phyloP scores from a whole-genome alignment of 2,329 filamentous ascomycete genomes.

The Botrytis elliptica region DNA sequence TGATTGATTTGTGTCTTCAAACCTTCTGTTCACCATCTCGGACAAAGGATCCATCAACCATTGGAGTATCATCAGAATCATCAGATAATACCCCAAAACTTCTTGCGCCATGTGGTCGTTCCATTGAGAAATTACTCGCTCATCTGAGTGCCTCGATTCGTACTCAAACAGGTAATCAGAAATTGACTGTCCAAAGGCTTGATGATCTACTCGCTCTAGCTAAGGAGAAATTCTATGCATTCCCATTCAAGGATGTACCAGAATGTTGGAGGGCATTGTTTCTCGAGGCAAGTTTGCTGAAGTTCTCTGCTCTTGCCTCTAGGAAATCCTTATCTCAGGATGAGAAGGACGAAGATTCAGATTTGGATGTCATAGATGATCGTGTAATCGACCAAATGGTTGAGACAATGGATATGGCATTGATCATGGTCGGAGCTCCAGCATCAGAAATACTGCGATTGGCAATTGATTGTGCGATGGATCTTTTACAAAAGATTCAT shows the following conservation, averaged over 20 bases:
- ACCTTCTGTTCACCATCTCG: background rate
- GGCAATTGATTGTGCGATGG: slow-evolving; percentile 57
- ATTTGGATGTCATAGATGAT: background rate
- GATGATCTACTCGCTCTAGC: slow-evolving; percentile 58
- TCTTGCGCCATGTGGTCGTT: slow-evolving; percentile 24
- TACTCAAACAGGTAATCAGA: slow-evolving; percentile 16
- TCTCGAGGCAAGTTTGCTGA: slow-evolving; percentile 66
- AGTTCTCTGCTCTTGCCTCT: slow-evolving; percentile 47
- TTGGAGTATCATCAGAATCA: background rate
- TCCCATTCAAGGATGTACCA: slow-evolving; percentile 65
- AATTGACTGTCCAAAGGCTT: slow-evolving; percentile 42
- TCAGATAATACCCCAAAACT: background rate
- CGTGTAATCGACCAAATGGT: slow-evolving; percentile 35
- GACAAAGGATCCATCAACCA: background rate
- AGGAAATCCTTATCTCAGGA: slow-evolving; percentile 24
- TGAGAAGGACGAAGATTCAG: background rate
- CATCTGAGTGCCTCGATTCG: slow-evolving; percentile 24
- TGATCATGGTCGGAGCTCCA: slow-evolving; percentile 37
- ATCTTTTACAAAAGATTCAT: slow-evolving; percentile 60
- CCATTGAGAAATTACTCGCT: slow-evolving; percentile 27
- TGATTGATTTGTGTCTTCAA: background rate
- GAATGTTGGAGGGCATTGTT: slow-evolving; percentile 69
- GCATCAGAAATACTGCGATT: slow-evolving; percentile 9
- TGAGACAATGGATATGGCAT: slow-evolving; percentile 37
- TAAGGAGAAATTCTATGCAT: slow-evolving; percentile 67